phyloP scores from a whole-genome alignment of 805 yeast genomes.

The Schwanniomyces occidentalis region DNA sequence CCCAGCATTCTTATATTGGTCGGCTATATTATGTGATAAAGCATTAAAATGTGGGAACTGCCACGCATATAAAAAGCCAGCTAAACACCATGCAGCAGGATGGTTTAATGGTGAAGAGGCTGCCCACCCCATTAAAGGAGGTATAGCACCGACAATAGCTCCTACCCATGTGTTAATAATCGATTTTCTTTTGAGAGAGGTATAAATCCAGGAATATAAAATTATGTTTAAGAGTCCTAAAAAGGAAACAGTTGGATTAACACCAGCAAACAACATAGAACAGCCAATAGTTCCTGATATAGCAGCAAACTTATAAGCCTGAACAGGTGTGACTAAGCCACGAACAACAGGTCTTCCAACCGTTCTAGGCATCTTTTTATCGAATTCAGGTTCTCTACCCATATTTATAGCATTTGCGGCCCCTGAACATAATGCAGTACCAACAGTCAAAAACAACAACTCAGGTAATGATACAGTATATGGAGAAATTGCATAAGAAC shows the following conservation, averaged over 20 bases:
- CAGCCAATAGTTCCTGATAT: slow-evolving; percentile 72
- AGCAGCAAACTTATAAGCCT: slow-evolving; percentile 82
- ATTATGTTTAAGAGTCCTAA: slow-evolving; percentile 81
- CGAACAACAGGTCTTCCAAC: slow-evolving; percentile 86
- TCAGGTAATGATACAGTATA: slow-evolving; percentile 71
- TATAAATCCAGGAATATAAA: slow-evolving; percentile 86
- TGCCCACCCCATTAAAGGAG: slow-evolving; percentile 99
- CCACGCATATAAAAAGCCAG: slow-evolving; percentile 91
- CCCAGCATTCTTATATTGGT: slow-evolving; percentile 89
- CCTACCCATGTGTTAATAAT: slow-evolving; percentile 98
- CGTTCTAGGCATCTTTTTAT: slow-evolving; percentile 84
- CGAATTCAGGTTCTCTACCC: slow-evolving; percentile 94
- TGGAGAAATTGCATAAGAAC: slow-evolving; percentile 93
- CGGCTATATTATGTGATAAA: slow-evolving; percentile 80
- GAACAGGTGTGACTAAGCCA: slow-evolving; percentile 69
- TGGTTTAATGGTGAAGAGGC: slow-evolving; percentile 70
- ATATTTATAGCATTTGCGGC: slow-evolving; percentile 96
- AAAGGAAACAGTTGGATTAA: slow-evolving; percentile 78
- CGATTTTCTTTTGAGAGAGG: slow-evolving; percentile 81
- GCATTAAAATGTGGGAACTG: slow-evolving; percentile 98
- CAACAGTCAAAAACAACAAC: slow-evolving; percentile 70
- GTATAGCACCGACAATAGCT: slow-evolving; percentile 97
- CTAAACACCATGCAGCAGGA: slow-evolving; percentile 95
- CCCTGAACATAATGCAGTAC: slow-evolving; percentile 86
- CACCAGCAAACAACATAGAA: slow-evolving; percentile 69